Percentiles rank a stretch among this genome's conserved stretches.
These are phyloP conservation scores for Apium graveolens DNA, from an alignment of 129 eudicot genomes.

Conservation along the genomic window DNA sequence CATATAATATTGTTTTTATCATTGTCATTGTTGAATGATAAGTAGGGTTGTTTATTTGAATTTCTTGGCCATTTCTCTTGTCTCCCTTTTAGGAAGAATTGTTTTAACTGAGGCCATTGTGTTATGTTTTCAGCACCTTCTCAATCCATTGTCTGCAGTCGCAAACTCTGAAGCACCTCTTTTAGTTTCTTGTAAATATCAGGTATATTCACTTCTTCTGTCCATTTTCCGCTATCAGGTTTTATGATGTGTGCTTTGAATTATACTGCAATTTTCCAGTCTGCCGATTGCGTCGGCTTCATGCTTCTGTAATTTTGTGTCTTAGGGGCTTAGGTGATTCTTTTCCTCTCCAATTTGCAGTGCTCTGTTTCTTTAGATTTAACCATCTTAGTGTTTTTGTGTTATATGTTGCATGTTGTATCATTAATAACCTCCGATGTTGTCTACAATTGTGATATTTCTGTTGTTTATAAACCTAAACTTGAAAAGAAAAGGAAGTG, in stretches of 20 bases:
- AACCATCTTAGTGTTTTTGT: neutral
- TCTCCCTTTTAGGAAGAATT: conserved; percentile 42
- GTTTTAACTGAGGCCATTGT: conserved; percentile 31
- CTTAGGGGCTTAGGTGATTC: neutral
- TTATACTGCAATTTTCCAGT: neutral
- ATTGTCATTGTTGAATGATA: conserved; percentile 74
- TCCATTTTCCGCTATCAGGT: neutral
- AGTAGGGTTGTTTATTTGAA: conserved; percentile 27
- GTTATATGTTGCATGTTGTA: conserved; percentile 4
- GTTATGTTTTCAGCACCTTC: conserved; percentile 20
- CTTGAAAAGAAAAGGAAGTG: neutral
- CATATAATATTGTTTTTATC: conserved; percentile 24
- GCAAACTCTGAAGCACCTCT: conserved; percentile 12
- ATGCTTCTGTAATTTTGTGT: neutral
- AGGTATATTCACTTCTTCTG: conserved; percentile 22
- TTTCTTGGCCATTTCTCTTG: conserved; percentile 50
- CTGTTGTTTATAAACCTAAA: neutral
- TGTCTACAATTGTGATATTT: neutral
- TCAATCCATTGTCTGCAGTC: conserved; percentile 4
- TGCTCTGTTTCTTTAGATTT: neutral
- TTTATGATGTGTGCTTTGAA: neutral
- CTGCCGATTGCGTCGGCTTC: neutral
- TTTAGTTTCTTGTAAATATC: conserved; percentile 14
- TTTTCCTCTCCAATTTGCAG: neutral
- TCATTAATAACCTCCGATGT: neutral